Percentiles rank a stretch among this genome's conserved stretches.
phyloP scores from a whole-genome alignment of 164 flowering plant genomes.

The Taxillus chinensis region DNA sequence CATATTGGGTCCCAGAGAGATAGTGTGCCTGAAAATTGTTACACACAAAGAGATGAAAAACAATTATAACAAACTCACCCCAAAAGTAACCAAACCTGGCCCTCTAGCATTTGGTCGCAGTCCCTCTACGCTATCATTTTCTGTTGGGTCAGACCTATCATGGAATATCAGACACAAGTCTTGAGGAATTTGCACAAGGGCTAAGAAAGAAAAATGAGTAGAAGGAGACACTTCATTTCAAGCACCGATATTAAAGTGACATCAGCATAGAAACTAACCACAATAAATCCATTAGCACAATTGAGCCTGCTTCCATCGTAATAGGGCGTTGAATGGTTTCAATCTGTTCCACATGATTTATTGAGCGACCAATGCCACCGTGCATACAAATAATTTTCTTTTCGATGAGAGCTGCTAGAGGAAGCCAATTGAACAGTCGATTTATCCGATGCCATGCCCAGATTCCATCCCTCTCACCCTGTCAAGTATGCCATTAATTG shows the following conservation, averaged over 20 bases:
- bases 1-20: no score
- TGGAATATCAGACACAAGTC: slow-evolving; percentile 3
- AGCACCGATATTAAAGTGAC: background rate
- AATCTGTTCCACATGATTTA: slow-evolving; percentile 94
- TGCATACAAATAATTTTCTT: slow-evolving; percentile 99
- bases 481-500: slow-evolving; percentile 15
- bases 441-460: slow-evolving; percentile 99
- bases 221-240: background rate
- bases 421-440: slow-evolving; percentile 95
- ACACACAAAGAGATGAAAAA: no score
- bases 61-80: slow-evolving; percentile 41
- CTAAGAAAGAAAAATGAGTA: no score
- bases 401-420: slow-evolving; percentile 93
- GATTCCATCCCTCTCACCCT: slow-evolving; percentile 99
- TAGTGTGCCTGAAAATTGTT: no score
- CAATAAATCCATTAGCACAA: slow-evolving; percentile 94
- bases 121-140: slow-evolving; percentile 99
- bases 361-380: slow-evolving; percentile 99
- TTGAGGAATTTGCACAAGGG: background rate
- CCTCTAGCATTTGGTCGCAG: slow-evolving; percentile 99
- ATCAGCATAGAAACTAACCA: slow-evolving; percentile 45
- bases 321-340: slow-evolving; percentile 95
- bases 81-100: slow-evolving; percentile 99
- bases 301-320: slow-evolving; percentile 98
- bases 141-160: slow-evolving; percentile 98